Percentiles rank a stretch among this genome's conserved stretches.
phyloP scores from a whole-genome alignment of 495 filamentous ascomycete genomes.

The Usnea hakonensis region DNA sequence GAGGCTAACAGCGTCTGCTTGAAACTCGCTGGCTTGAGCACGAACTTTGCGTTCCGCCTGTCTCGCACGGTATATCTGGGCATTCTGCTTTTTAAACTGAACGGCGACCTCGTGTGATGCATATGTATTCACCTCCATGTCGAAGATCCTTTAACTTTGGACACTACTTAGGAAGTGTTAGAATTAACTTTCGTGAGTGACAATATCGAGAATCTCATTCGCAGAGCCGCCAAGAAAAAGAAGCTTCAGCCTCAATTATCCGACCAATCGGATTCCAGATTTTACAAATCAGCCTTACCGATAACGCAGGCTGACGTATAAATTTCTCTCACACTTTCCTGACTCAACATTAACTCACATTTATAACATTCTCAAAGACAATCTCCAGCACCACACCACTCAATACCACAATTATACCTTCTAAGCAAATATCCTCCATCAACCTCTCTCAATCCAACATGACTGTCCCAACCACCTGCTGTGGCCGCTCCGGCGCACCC shows the following conservation, averaged over 20 bases:
- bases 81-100: no score
- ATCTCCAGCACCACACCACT: not conserved
- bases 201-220: not conserved
- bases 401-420: not conserved
- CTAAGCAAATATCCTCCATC: not conserved
- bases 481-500: constrained; percentile 48
- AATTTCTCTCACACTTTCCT: not conserved
- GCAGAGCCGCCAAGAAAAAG: not conserved
- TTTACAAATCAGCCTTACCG: constrained; percentile 9
- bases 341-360: not conserved
- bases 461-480: constrained; percentile 56
- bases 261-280: not conserved
- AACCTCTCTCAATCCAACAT: constrained; percentile 29
- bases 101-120: no score
- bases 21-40: no score
- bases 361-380: not conserved
- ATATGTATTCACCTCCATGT: no score
- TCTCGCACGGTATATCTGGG: no score
- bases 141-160: no score
- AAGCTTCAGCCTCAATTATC: not conserved
- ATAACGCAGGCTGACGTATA: not conserved
- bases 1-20: no score
- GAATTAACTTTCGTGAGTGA: no score
- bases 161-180: no score
- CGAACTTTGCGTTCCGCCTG: no score